A percentile compares a stretch with the other conserved stretches of the same genome.
These are phyloP conservation scores for Monosporascus sp. DNA, from an alignment of 2,329 filamentous ascomycete genomes.

Conservation along the genomic window DNA sequence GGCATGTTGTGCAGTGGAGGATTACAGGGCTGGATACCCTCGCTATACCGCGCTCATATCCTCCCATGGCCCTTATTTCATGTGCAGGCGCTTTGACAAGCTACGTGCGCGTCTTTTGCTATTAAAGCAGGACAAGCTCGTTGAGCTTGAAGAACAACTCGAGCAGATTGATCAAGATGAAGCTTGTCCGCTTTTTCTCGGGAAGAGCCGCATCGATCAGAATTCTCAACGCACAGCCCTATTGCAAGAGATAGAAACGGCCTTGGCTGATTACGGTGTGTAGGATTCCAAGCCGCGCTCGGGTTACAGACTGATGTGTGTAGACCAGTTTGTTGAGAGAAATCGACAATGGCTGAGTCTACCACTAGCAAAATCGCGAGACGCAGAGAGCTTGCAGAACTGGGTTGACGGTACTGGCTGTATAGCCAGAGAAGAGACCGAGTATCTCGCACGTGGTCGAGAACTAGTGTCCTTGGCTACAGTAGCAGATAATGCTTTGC, in stretches of 20 bases:
- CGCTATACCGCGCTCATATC: not conserved
- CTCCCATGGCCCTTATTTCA: not conserved
- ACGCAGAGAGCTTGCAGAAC: not conserved
- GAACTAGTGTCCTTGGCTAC: not conserved
- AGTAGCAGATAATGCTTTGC: not conserved
- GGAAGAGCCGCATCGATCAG: not conserved
- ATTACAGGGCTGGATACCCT: not conserved
- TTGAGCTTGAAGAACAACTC: not conserved
- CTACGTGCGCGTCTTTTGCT: not conserved
- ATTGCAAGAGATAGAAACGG: not conserved
- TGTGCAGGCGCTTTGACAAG: not conserved
- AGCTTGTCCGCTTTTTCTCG: not conserved
- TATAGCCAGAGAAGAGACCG: not conserved
- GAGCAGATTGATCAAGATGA: slow-evolving; percentile 1
- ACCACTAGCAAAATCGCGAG: not conserved
- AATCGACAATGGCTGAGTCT: not conserved
- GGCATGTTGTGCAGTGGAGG: not conserved
- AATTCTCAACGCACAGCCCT: not conserved
- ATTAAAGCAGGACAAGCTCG: slow-evolving; percentile 1
- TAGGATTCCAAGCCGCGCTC: not conserved
- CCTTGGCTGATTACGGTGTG: not conserved
- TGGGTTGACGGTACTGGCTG: not conserved
- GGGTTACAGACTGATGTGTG: not conserved
- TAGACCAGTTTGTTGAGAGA: not conserved
- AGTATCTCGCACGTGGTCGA: not conserved